Base-by-base conservation (phyloP, 2,329 filamentous ascomycete species). In the Fusarium sp. region DNA sequence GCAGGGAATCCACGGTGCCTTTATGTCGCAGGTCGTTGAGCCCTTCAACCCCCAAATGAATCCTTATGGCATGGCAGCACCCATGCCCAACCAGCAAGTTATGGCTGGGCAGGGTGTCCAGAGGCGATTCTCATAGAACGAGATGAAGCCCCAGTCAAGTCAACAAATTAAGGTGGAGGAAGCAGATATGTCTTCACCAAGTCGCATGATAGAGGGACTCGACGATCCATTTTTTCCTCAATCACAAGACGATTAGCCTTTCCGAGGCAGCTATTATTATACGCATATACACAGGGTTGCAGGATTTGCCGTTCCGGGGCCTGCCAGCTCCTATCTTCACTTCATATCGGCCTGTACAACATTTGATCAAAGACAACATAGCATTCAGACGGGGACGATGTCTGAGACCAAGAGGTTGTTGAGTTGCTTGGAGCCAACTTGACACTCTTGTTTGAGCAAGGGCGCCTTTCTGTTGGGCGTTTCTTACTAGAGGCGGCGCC, bases 1-100 rank as follows among this genome's bases (percentile, higher is more conserved):
- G 45, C 94, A 97, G 79, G 80, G 80, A 26, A 83, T 96, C 3
- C 85, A 88, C 52, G 81, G 82, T 6, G 82, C 82, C 2, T 88
- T 83, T 67, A 85, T 89, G 82, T 84, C 86, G 45, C 85, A 85
- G 69, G 80, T 83, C 15, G 84, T 87, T 72, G 85, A 88, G 62
- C 81, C 84, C 1, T 87, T 82, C 67, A 84, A 85, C 58, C 78
- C 82, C 0, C 85, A 87, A 70, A 86, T 88, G 77, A 88, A 88
- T 67, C 85, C 86, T 0, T 89, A 89, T 68, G 84, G 83, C 42
- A 88, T 89, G 85, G 83, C 80, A 9, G 83, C 81, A 6, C 80
- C 83, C 1, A 85, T 88, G 62, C 74, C 81, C 6, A 82, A 81
- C 62, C 85, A 88, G 71, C 81, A 83, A 31, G 85, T 88, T 55